phyloP scores from a whole-genome alignment of 306 rosid species.

The Dalbergia cultrata region DNA sequence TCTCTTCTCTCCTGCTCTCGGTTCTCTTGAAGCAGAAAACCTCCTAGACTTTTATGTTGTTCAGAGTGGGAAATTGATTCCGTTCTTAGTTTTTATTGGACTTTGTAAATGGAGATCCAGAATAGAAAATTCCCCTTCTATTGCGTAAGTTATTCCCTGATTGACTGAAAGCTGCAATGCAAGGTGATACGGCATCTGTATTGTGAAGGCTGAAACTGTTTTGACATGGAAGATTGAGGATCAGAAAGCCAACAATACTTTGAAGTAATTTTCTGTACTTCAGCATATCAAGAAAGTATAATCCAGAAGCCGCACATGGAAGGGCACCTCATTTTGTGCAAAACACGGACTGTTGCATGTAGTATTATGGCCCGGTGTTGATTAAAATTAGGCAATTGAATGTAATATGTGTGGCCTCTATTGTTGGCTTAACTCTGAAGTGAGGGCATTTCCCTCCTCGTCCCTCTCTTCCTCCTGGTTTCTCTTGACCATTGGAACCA shows the following conservation, averaged over 20 bases:
- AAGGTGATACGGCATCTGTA: constrained; percentile 6
- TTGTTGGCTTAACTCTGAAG: neutral
- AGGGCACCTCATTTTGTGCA: neutral
- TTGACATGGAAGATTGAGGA: neutral
- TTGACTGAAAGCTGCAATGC: neutral
- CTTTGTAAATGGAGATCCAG: neutral
- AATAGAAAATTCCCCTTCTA: neutral
- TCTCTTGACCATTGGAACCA: neutral
- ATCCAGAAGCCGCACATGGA: neutral
- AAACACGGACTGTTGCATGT: too few species aligned
- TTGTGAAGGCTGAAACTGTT: constrained; percentile 17
- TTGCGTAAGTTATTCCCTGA: neutral
- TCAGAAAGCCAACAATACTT: neutral
- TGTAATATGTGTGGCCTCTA: neutral
- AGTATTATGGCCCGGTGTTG: neutral
- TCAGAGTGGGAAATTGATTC: neutral
- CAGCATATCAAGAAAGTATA: constrained; percentile 8
- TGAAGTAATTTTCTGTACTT: neutral
- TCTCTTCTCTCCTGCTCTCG: constrained; percentile 3
- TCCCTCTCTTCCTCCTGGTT: neutral
- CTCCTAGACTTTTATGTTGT: constrained; percentile 2
- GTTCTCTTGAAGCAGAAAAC: constrained; percentile 1
- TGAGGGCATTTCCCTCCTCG: neutral
- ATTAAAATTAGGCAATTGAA: neutral
- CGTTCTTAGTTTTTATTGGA: neutral